Conservation (phyloP, 495 filamentous ascomycete genomes). For the Penicillium nucicola region DNA sequence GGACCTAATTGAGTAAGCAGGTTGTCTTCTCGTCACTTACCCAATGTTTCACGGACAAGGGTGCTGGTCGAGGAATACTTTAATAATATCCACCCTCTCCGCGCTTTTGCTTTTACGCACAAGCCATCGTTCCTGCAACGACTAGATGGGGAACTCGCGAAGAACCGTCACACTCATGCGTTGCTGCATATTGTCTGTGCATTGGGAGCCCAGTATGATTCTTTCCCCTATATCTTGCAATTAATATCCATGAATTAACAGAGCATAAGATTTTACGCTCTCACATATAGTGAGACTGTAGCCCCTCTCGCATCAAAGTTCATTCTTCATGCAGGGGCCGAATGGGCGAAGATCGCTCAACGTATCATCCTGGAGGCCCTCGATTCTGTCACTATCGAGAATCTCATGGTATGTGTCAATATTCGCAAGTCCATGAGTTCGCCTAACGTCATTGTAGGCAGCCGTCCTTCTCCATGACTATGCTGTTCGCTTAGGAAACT, state of each 20-base stretch:
- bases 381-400: constrained; percentile 33
- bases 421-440: too few relatives aligned
- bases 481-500: constrained; percentile 31
- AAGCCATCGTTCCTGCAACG: constrained; percentile 30
- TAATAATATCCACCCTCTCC: constrained; percentile 33
- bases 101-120: constrained; percentile 37
- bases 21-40: constrained; percentile 18
- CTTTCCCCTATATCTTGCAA: background rate
- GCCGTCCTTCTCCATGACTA: constrained; percentile 32
- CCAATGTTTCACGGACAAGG: constrained; percentile 16
- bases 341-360: constrained; percentile 31
- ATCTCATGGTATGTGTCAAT: constrained; percentile 22
- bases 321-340: constrained; percentile 19
- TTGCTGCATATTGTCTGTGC: constrained; percentile 35
- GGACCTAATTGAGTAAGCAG: too few relatives aligned
- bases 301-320: constrained; percentile 7
- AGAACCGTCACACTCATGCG: constrained; percentile 14
- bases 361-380: constrained; percentile 25
- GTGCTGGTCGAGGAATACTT: constrained; percentile 34
- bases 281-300: constrained; percentile 21
- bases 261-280: constrained; percentile 19
- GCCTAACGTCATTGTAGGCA: constrained; percentile 8
- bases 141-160: constrained; percentile 20
- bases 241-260: background rate
- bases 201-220: constrained; percentile 30